Conservation (phyloP, 495 filamentous ascomycete genomes). For the Eremomyces bilateralis region DNA sequence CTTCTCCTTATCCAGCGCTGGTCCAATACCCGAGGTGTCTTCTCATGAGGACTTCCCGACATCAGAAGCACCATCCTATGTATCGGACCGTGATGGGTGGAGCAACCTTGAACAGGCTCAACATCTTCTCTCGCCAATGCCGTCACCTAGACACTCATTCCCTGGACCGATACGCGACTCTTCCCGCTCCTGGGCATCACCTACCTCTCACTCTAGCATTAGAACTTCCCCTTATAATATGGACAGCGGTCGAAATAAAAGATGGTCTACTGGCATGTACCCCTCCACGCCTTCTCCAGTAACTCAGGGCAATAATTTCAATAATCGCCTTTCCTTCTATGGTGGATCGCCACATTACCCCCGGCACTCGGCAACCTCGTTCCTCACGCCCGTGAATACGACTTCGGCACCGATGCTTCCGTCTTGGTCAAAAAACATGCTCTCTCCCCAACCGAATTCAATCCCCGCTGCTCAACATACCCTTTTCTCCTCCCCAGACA, state of each 20-base stretch:
- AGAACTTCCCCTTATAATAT: constrained; percentile 41
- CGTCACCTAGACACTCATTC: constrained; percentile 12
- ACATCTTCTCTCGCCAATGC: constrained; percentile 13
- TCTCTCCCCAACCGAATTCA: constrained; percentile 11
- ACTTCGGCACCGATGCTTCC: constrained; percentile 1
- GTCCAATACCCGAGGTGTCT: constrained; percentile 10
- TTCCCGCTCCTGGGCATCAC: constrained; percentile 35
- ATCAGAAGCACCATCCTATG: constrained; percentile 12
- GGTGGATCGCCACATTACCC: constrained; percentile 11
- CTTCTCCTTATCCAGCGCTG: constrained; percentile 15
- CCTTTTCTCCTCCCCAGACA: constrained; percentile 20
- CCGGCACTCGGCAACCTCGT: constrained; percentile 25
- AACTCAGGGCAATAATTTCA: constrained; percentile 25
- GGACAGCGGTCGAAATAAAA: constrained; percentile 36
- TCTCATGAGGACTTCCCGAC: constrained; percentile 13
- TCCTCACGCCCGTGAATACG: too few species aligned
- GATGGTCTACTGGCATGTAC: constrained; percentile 51
- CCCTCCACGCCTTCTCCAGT: constrained; percentile 28
- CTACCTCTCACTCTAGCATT: constrained; percentile 39
- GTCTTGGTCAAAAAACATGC: constrained; percentile 10
- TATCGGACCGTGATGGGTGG: constrained; percentile 14
- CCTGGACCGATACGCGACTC: constrained; percentile 13
- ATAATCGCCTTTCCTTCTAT: constrained; percentile 11
- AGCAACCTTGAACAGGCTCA: constrained; percentile 11
- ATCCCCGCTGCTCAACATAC: constrained; percentile 15